Conservation (phyloP, 2,329 filamentous ascomycete genomes). For the Fusarium compactum region DNA sequence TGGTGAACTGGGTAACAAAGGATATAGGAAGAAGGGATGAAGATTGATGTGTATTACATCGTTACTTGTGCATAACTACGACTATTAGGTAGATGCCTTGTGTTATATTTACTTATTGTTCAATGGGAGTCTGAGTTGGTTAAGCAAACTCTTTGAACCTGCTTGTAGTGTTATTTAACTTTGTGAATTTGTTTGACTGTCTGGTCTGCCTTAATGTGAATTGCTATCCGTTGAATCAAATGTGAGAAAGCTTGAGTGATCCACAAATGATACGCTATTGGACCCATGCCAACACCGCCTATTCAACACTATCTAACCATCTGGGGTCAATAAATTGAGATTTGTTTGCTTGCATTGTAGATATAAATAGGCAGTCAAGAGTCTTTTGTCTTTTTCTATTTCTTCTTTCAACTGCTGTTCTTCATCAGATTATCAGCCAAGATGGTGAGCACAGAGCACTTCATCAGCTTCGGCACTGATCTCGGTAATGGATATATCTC, state of each 20-base stretch:
- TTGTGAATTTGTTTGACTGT: not conserved
- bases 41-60: constrained; percentile 43
- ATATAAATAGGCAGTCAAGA: not conserved
- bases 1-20: constrained; percentile 34
- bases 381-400: not conserved
- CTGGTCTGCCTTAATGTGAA: not conserved
- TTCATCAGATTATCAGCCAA: not conserved
- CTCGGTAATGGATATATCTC: constrained; percentile 53
- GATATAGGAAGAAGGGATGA: constrained; percentile 29
- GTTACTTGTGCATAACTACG: constrained; percentile 46
- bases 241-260: constrained; percentile 3
- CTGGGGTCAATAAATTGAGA: constrained; percentile 23
- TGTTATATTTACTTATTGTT: constrained; percentile 49
- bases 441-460: constrained; percentile 50
- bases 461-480: constrained; percentile 61
- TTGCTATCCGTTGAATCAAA: not conserved
- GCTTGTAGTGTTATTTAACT: not conserved
- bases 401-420: not conserved
- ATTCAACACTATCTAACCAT: constrained; percentile 35
- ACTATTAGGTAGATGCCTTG: constrained; percentile 47
- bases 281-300: constrained; percentile 41
- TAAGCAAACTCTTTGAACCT: not conserved
- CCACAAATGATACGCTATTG: constrained; percentile 21
- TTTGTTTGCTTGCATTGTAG: constrained; percentile 33
- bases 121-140: constrained; percentile 34